Conservation (phyloP, 768 basidiomycete species). For the Leccinum truebloodii region DNA sequence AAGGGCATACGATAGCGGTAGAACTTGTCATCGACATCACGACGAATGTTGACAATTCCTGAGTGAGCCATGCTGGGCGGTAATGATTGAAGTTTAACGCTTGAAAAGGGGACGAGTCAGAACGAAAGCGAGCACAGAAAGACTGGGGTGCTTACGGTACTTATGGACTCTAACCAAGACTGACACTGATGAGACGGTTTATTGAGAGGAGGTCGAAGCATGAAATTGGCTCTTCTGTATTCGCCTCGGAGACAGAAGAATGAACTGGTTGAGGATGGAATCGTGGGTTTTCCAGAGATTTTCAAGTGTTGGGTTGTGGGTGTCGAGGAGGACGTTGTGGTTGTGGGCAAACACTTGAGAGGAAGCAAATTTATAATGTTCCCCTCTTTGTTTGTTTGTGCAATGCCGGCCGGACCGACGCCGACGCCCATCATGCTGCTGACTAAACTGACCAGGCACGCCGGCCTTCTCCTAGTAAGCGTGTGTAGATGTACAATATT, state of each 20-base stretch:
- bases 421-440: no score
- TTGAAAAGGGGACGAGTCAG: constrained; percentile 25
- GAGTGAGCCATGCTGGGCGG: constrained; percentile 79
- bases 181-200: constrained; percentile 65
- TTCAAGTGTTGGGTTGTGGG: constrained; percentile 9
- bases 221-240: constrained; percentile 55
- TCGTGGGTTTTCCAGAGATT: constrained; percentile 22
- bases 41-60: constrained; percentile 88
- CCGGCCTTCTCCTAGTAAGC: no score
- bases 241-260: constrained; percentile 34
- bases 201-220: constrained; percentile 87
- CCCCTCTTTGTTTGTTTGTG: constrained; percentile 27
- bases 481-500: no score
- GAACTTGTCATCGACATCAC: constrained; percentile 96
- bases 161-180: constrained; percentile 51
- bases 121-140: neutral
- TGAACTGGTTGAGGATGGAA: constrained; percentile 27
- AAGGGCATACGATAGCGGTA: constrained; percentile 98
- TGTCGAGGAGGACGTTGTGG: constrained; percentile 1
- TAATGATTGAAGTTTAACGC: constrained; percentile 50
- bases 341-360: neutral
- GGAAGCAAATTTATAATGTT: constrained; percentile 28
- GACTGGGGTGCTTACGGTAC: constrained; percentile 44
- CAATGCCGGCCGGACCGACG: constrained; percentile 4
- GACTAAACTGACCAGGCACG: no score